Base-by-base conservation (phyloP, 805 yeast genomes). In the Kazachstania kunashirensis region DNA sequence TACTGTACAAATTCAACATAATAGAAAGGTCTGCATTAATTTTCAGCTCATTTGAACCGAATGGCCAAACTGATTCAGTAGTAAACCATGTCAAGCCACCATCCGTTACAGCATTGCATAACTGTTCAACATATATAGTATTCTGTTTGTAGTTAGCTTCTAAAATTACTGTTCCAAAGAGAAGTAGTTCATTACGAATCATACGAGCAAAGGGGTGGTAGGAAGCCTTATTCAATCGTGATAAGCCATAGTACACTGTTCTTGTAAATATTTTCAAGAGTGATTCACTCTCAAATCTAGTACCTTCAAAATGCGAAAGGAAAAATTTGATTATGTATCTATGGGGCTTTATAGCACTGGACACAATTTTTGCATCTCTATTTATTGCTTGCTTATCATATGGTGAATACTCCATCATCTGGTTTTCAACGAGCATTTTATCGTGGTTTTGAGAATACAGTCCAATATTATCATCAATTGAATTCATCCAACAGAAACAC, bases 391-490 rank as follows among this genome's bases (percentile, higher is more conserved):
- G 65, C 46, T 75, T 78, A 59, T 81, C 78, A 31, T 94, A 77
- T 9, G 98, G 96, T 1, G 86, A 63, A 49, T 92, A 92, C 44
- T 84, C 92, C 98, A 92, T 92, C 35, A 67, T 69, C 44, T 73
- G 62, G 55, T 67, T 79, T 38, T 79, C 83, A 17, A 89, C 79
- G 38, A 68, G 63, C 1, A 48, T 50, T 6, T 74, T 54, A 54
- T 86, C 94, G 44, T 62, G 61, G 5, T 59, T 48, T 4, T 63
- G 66, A 6, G 79, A 71, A 55, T 73, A 88, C 9, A 89, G 55
- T 3, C 97, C 96, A 28, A 62, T 62, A 19, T 63, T 62, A 21
- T 67, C 61, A 24, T 71, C 67, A 30, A 85, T 72, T 1, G 89
- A 71, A 26, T 62, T 59, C 55, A 78, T 83, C 82, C 94, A 84